These are phyloP conservation scores for Trametes sanguinea DNA, from an alignment of 768 basidiomycete species.

Conservation along the genomic window DNA sequence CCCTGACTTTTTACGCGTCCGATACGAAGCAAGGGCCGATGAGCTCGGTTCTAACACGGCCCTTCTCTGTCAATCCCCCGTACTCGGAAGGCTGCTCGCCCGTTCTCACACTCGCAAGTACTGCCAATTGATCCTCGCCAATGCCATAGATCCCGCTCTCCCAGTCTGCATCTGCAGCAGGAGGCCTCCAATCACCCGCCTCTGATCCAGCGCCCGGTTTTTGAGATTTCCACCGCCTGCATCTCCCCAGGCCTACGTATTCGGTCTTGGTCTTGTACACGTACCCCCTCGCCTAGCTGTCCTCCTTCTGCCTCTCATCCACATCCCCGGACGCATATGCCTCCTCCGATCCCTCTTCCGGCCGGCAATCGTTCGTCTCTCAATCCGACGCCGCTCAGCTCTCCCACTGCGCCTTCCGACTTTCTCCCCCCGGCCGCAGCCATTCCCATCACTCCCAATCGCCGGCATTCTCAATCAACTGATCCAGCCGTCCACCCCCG, in stretches of 20 bases:
- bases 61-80: conserved; percentile 16
- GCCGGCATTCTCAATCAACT: conserved; percentile 11
- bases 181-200: not conserved
- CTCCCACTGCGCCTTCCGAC: not conserved
- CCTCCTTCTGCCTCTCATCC: not conserved
- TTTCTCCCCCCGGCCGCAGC: conserved; percentile 4
- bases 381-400: too few relatives aligned
- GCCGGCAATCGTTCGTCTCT: not conserved
- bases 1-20: conserved; percentile 5
- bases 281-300: not conserved
- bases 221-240: too few relatives aligned
- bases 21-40: conserved; percentile 5
- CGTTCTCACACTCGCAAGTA: conserved; percentile 1
- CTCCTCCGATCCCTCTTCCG: not conserved
- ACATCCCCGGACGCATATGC: not conserved
- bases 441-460: conserved; percentile 3
- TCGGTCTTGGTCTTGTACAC: too few relatives aligned
- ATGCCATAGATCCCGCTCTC: not conserved
- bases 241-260: too few relatives aligned
- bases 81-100: conserved; percentile 2
- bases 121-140: too few relatives aligned
- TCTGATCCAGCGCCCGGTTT: too few relatives aligned
- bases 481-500: conserved; percentile 4
- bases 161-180: not conserved
- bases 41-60: conserved; percentile 22